Percentiles rank a stretch among this genome's conserved stretches.
Conservation (phyloP, 208 protist species). For the Tritrichomonas foetus region DNA sequence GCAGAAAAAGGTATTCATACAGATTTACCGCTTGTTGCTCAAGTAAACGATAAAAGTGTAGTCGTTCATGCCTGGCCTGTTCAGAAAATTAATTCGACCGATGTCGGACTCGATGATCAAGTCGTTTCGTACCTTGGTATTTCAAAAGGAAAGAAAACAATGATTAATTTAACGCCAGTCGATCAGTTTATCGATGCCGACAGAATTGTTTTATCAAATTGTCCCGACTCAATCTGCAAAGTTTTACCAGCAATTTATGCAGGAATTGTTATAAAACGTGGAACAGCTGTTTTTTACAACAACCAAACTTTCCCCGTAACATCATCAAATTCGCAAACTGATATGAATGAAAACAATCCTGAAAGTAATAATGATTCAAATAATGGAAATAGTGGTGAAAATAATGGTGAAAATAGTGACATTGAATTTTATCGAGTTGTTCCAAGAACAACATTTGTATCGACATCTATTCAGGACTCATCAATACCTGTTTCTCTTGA, state of each 20-base stretch:
- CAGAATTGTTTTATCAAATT: not conserved
- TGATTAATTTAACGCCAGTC: not conserved
- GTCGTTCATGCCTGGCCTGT: not conserved
- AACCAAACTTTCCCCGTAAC: not conserved
- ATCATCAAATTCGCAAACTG: not conserved
- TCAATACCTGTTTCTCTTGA: not conserved
- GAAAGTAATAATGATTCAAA: too few relatives aligned
- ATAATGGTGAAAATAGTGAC: too few relatives aligned
- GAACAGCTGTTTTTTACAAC: not conserved
- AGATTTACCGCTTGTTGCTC: not conserved
- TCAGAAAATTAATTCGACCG: not conserved
- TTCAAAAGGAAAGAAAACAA: not conserved
- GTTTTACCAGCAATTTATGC: not conserved
- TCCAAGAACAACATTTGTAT: not conserved
- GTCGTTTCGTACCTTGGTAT: not conserved
- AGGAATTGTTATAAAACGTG: not conserved
- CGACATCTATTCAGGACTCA: not conserved
- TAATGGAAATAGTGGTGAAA: too few relatives aligned
- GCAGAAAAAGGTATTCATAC: not conserved
- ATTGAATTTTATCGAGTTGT: not conserved
- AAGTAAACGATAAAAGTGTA: not conserved
- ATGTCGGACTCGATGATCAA: not conserved
- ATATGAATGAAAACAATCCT: too few relatives aligned
- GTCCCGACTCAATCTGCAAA: not conserved
- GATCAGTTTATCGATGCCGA: conserved; percentile 21